phyloP scores from a whole-genome alignment of 805 yeast species.

The Hanseniaspora taiwanica region DNA sequence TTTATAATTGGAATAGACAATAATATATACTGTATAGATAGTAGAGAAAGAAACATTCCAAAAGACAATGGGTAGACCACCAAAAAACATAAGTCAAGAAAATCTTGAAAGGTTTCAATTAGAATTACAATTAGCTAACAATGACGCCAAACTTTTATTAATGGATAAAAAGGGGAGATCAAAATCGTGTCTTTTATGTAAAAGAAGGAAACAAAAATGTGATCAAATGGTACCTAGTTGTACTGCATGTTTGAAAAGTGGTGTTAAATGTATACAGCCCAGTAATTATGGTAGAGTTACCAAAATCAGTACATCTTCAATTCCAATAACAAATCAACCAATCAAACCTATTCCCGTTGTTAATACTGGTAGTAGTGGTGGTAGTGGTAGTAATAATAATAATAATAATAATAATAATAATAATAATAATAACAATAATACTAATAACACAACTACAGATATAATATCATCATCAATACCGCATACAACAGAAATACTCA shows the following conservation, averaged over 20 bases:
- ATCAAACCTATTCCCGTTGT: too few species aligned
- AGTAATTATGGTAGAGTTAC: conserved; percentile 33
- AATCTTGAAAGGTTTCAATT: conserved; percentile 22
- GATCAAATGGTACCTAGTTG: conserved; percentile 54
- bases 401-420: too few species aligned
- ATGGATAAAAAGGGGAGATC: conserved; percentile 42
- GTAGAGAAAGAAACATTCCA: too few species aligned
- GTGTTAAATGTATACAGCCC: conserved; percentile 50
- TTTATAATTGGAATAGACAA: too few species aligned
- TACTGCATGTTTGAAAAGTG: conserved; percentile 53
- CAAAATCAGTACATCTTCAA: not conserved
- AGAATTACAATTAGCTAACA: conserved; percentile 23
- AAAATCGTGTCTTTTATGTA: conserved; percentile 42
- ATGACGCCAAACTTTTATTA: conserved; percentile 16
- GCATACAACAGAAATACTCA: not conserved
- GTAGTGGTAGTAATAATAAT: not conserved
- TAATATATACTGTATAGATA: too few species aligned
- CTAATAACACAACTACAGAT: too few species aligned
- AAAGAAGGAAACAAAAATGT: conserved; percentile 48
- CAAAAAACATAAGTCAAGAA: conserved; percentile 22
- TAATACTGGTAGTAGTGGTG: not conserved
- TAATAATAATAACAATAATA: too few species aligned
- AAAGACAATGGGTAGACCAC: conserved; percentile 23
- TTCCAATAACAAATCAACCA: not conserved
- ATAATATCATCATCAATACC: too few species aligned